Base-by-base conservation (phyloP, 2,329 filamentous ascomycete genomes). In the Monosporascus cannonballus region DNA sequence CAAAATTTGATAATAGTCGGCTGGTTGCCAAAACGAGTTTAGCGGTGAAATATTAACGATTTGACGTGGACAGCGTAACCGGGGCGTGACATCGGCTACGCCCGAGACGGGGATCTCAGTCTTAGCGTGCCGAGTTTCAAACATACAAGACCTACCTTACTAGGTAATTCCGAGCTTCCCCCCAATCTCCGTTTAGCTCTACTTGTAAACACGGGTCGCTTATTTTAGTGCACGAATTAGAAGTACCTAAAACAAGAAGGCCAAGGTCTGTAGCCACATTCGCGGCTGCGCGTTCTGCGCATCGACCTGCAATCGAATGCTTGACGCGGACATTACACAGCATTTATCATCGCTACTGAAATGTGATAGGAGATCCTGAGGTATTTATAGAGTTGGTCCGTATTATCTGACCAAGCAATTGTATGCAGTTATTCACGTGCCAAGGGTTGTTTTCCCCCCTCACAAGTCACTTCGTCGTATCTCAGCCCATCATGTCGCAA, bases 401-500 rank as follows among this genome's bases (percentile, higher is more conserved):
- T 27, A 9, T 17, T 17, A 25, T 25, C 25, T 20, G 24, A 18
- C 18, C 14, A 42, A 20, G 17, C 2, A 42, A 42, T 2, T 24
- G 9, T 20, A 42, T 42, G 39, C 39, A 34, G 14, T 34, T 34
- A 11, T 14, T 14, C 9, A 34, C 30, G 9, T 14, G 38, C 18
- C 38, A 18, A n/a, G 38, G 17, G 17, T 34, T 34, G 9, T 34
- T 34, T 3, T 3, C 30, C 11, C 14, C 4, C 11, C 30, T 34
- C 30, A 34, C 30, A 34, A 34, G 9, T 34, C 30, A 34, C 18
- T 27, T 22, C 42, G 38, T 17, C 42, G 25, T 55, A 50, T 39
- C 20, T 34, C 4, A 14, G 30, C 30, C 22, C 51, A 54, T 22
- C 3, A 61, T 59, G 57, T 55, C 55, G n/a, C 41, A 8, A 47